Evolutionary conservation across 1,139 yeast species (phyloP).

Genomic region (Kurtzmaniella quercitrusa): DNA sequence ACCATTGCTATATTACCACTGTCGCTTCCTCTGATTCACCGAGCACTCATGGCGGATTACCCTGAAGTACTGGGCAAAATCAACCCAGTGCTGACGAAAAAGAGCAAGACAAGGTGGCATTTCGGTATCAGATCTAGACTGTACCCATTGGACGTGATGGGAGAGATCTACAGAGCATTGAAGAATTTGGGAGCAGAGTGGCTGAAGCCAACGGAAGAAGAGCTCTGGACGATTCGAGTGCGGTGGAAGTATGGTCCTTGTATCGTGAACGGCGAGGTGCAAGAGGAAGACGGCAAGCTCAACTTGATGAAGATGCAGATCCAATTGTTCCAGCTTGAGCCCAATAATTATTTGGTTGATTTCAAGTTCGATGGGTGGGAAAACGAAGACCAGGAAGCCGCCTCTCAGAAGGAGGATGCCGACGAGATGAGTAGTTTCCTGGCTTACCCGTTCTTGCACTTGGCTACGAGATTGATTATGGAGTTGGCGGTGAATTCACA

Average conservation of each 20-base stretch:
- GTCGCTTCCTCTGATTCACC: slow-evolving; percentile 87
- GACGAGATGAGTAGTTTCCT: slow-evolving; percentile 82
- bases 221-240: slow-evolving; percentile 95
- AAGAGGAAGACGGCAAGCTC: slow-evolving; percentile 35
- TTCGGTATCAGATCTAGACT: slow-evolving; percentile 96
- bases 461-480: slow-evolving; percentile 91
- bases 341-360: slow-evolving; percentile 92
- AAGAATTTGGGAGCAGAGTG: slow-evolving; percentile 95
- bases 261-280: slow-evolving; percentile 20
- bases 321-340: slow-evolving; percentile 92
- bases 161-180: slow-evolving; percentile 92
- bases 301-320: slow-evolving; percentile 96
- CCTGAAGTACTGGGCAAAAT: slow-evolving; percentile 43
- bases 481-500: slow-evolving; percentile 79
- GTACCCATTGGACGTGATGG: slow-evolving; percentile 97
- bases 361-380: slow-evolving; percentile 99
- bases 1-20: slow-evolving; percentile 92
- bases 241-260: slow-evolving; percentile 80
- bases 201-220: slow-evolving; percentile 92
- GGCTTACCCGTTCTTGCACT: slow-evolving; percentile 90
- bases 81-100: slow-evolving; percentile 73
- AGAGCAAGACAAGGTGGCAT: slow-evolving; percentile 96
- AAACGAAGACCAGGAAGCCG: slow-evolving; percentile 11
- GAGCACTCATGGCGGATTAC: slow-evolving; percentile 83
- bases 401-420: slow-evolving; percentile 34